Conservation (phyloP, 1,139 yeast genomes). For the Yamadazyma aaseri region DNA sequence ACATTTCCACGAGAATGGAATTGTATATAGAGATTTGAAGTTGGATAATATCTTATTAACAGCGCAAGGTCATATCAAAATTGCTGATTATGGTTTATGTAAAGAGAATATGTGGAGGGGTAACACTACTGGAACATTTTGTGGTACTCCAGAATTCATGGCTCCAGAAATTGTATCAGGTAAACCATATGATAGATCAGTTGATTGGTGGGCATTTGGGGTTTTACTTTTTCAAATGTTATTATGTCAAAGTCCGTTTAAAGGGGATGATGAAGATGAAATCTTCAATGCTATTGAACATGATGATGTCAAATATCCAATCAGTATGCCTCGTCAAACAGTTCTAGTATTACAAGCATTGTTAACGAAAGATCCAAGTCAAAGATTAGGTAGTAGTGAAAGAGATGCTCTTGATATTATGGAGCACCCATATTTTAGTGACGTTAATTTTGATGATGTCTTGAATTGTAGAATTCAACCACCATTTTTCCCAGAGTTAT, state of each 20-base stretch:
- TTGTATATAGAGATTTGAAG: conserved; percentile 93
- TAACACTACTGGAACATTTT: conserved; percentile 90
- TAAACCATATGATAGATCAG: conserved; percentile 87
- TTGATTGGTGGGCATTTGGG: conserved; percentile 99
- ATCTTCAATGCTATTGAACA: conserved; percentile 96
- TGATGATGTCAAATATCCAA: conserved; percentile 97
- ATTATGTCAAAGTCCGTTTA: conserved; percentile 93
- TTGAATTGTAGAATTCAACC: conserved; percentile 72
- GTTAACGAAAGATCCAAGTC: conserved; percentile 80
- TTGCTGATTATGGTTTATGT: conserved; percentile 96
- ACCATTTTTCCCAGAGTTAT: conserved; percentile 79
- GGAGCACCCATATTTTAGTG: conserved; percentile 92
- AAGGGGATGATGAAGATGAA: conserved; percentile 98
- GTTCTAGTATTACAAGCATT: conserved; percentile 90
- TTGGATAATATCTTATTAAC: conserved; percentile 89
- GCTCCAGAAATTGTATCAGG: conserved; percentile 97
- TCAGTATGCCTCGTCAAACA: conserved; percentile 96
- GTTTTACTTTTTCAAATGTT: conserved; percentile 94
- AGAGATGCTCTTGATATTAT: conserved; percentile 90
- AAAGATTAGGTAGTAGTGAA: conserved; percentile 83
- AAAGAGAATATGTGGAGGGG: conserved; percentile 94
- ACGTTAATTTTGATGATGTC: conserved; percentile 87
- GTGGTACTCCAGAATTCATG: conserved; percentile 99
- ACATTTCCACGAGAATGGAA: conserved; percentile 93
- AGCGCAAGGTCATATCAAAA: conserved; percentile 90